phyloP scores from a whole-genome alignment of 768 basidiomycete genomes.

The Phylloporus rhodoxanthus region DNA sequence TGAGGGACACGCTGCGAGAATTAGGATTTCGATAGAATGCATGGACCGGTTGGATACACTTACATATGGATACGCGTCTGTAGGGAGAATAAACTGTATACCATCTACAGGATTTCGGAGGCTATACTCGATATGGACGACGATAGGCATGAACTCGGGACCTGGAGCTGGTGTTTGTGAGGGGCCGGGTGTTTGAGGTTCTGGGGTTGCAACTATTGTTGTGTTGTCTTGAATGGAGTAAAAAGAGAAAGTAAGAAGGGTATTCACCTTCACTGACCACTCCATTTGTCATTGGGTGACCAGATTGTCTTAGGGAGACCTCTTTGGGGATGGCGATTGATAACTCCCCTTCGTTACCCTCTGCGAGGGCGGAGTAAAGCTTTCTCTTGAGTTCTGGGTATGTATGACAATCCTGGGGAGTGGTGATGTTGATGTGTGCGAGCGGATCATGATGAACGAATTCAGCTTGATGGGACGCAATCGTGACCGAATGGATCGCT shows the following conservation, averaged over 20 bases:
- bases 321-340: constrained; percentile 82
- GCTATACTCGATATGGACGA: constrained; percentile 73
- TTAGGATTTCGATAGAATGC: constrained; percentile 13
- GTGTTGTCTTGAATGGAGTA: constrained; percentile 4
- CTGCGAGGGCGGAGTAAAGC: constrained; percentile 84
- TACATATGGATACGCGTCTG: constrained; percentile 80
- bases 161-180: constrained; percentile 33
- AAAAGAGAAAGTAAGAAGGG: not conserved
- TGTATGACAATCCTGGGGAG: constrained; percentile 72
- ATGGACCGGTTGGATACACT: constrained; percentile 30
- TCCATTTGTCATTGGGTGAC: constrained; percentile 35
- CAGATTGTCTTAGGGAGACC: constrained; percentile 58
- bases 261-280: constrained; percentile 54
- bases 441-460: constrained; percentile 77
- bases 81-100: constrained; percentile 75
- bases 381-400: constrained; percentile 93
- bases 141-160: constrained; percentile 71
- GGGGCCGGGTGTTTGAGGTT: constrained; percentile 64
- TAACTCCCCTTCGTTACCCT: constrained; percentile 91
- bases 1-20: constrained; percentile 77
- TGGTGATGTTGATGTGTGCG: constrained; percentile 56
- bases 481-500: constrained; percentile 72
- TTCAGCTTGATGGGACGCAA: constrained; percentile 65
- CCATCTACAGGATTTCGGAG: constrained; percentile 80
- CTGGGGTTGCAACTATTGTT: constrained; percentile 65